phyloP scores from a whole-genome alignment of 2,329 filamentous ascomycete genomes.

The Xylaria digitata region DNA sequence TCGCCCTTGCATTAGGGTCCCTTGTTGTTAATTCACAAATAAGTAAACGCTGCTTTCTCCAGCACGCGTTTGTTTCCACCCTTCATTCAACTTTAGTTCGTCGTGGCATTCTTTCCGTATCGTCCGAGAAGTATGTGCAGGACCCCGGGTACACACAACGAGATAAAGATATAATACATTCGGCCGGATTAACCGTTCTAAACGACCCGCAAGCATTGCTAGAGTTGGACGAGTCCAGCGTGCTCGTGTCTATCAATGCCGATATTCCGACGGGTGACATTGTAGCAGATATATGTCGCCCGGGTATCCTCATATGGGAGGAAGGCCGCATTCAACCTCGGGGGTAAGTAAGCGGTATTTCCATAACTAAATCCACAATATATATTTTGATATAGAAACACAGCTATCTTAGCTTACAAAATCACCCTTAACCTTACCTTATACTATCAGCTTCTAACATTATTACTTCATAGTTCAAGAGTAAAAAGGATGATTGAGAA shows the following conservation, averaged over 20 bases:
- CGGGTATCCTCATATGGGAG: constrained; percentile 32
- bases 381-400: constrained; percentile 12
- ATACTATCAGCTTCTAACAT: constrained; percentile 18
- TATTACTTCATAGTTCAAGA: constrained; percentile 23
- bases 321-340: constrained; percentile 4
- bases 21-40: constrained; percentile 25
- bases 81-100: constrained; percentile 25
- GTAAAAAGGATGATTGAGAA: constrained; percentile 29
- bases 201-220: constrained; percentile 40
- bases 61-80: constrained; percentile 34
- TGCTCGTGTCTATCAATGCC: constrained; percentile 37
- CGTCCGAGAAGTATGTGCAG: constrained; percentile 31
- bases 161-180: constrained; percentile 33
- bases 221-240: constrained; percentile 36
- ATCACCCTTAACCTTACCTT: too few species aligned
- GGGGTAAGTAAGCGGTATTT: too few species aligned
- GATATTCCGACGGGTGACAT: constrained; percentile 36
- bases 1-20: constrained; percentile 35
- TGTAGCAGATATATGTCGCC: constrained; percentile 39
- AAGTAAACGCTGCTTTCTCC: constrained; percentile 21
- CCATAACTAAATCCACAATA: background rate
- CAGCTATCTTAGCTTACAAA: too few species aligned
- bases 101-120: background rate
- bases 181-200: constrained; percentile 34
- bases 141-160: constrained; percentile 35